Base-by-base conservation (phyloP, 2,329 filamentous ascomycete genomes). In the Nemania serpens region DNA sequence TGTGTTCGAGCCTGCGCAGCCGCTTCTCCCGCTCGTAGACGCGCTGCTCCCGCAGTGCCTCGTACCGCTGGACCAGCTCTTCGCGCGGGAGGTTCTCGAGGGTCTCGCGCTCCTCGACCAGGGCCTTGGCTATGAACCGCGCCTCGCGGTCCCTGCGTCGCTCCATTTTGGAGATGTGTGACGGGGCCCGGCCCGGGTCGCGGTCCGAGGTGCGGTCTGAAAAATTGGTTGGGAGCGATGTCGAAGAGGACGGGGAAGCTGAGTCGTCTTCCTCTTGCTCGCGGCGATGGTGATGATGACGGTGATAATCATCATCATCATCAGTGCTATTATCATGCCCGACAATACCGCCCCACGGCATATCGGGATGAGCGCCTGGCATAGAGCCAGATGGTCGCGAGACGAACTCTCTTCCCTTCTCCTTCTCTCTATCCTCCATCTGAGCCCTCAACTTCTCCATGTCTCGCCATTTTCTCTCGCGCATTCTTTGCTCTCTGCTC, bases 1-100 rank as follows among this genome's bases (percentile, higher is more conserved):
- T 79, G 15, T 75, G 74, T 70, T 84, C 81, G 1, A 84, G 74
- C 15, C 75, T 73, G 6, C 76, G 75, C 12, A 84, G 69, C 1
- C 81, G 77, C 11, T 74, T 74, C 63, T 82, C 80, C 71, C 83
- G 78, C 41, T 84, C 82, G 22, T 74, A 75, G 15, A 80, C 70
- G 7, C 76, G 79, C 18, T 75, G 72, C 59, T 79, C 77, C 10
- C 75, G 73, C 29, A 80, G 75, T 3, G 71, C 73, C 49, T 81
- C 76, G 59, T 80, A 79, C 9, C 75, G 73, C 4, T 70, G 67
- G 17, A 76, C 56, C 10, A 78, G 70, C 56, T 79, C 74, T 56
- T 66, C 65, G 12, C 61, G 69, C 55, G 67, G 49, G n/a, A 66
- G 57, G 17, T 51, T 58, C n/a, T 69, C 67, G 5, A 65, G 54